Conservation (phyloP, 768 basidiomycete genomes). For the Psilocybe azurescens region DNA sequence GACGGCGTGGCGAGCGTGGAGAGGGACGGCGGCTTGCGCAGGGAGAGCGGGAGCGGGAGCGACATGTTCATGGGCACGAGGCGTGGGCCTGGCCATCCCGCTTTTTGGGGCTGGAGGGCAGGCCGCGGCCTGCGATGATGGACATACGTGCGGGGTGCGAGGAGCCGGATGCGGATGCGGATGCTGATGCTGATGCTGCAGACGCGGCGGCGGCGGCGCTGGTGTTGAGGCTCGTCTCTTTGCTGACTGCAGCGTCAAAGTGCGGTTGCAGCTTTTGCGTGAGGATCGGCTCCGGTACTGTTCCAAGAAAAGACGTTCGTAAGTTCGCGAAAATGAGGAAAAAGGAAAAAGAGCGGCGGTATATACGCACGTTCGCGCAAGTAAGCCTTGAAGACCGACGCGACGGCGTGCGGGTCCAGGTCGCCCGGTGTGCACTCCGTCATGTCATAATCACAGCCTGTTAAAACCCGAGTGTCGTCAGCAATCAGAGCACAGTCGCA, state of each 20-base stretch:
- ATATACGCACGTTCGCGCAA: conserved; percentile 85
- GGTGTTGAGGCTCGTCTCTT: conserved; percentile 49
- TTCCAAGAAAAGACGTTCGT: no score
- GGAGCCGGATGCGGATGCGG: neutral
- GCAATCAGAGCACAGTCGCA: neutral
- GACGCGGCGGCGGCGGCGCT: neutral
- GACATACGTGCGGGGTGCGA: neutral
- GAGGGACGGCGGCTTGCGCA: conserved; percentile 81
- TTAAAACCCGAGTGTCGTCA: neutral
- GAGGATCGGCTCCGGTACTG: conserved; percentile 83
- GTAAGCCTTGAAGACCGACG: conserved; percentile 91
- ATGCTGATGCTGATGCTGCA: neutral
- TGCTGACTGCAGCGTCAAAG: conserved; percentile 79
- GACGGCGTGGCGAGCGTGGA: conserved; percentile 79
- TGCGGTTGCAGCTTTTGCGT: conserved; percentile 71
- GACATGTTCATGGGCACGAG: conserved; percentile 1
- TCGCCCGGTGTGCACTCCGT: conserved; percentile 80
- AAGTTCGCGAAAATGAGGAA: no score
- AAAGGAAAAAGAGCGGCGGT: conserved; percentile 1
- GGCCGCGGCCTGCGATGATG: conserved; percentile 1
- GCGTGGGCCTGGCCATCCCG: neutral
- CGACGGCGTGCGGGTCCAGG: conserved; percentile 93
- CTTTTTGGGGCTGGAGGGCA: neutral
- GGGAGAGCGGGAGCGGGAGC: conserved; percentile 18
- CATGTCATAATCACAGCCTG: conserved; percentile 89